Evolutionary conservation across 768 basidiomycete species (phyloP).

Genomic region (Pleurotus ostreatus): DNA sequence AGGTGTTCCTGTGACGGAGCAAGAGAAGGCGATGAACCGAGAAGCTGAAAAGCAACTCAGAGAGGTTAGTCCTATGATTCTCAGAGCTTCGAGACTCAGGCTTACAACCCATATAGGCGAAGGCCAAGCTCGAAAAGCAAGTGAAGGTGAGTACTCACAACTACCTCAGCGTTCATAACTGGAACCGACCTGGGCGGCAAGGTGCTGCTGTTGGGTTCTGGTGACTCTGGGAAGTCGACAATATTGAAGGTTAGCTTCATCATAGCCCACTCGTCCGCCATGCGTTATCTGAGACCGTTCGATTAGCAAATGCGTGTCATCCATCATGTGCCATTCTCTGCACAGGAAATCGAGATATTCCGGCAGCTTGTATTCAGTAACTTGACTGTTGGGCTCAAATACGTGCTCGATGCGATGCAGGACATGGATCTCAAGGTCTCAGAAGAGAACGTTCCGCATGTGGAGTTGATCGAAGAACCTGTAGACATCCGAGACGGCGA

Average conservation of each 20-base stretch:
- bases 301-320: slow-evolving; percentile 94
- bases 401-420: slow-evolving; percentile 83
- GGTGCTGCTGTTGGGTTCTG: slow-evolving; percentile 89
- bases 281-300: not conserved
- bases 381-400: slow-evolving; percentile 79
- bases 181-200: slow-evolving; percentile 22
- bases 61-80: slow-evolving; percentile 44
- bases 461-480: slow-evolving; percentile 64
- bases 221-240: slow-evolving; percentile 92
- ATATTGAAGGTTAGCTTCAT: slow-evolving; percentile 64
- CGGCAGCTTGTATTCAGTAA: slow-evolving; percentile 94
- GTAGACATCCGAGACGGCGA: slow-evolving; percentile 77
- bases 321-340: slow-evolving; percentile 79
- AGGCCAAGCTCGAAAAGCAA: slow-evolving; percentile 62
- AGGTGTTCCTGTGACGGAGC: slow-evolving; percentile 52
- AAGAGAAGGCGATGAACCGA: slow-evolving; percentile 59
- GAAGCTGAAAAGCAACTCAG: slow-evolving; percentile 76
- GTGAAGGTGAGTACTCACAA: slow-evolving; percentile 56
- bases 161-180: not conserved
- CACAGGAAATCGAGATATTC: slow-evolving; percentile 81
- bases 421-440: slow-evolving; percentile 78
- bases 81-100: not conserved
- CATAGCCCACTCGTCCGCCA: not conserved
- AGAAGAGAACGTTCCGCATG: slow-evolving; percentile 51
- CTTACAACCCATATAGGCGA: slow-evolving; percentile 47